These are phyloP conservation scores for Oryza meyeriana DNA, from an alignment of 176 grass and related monocot species.

Conservation along the genomic window DNA sequence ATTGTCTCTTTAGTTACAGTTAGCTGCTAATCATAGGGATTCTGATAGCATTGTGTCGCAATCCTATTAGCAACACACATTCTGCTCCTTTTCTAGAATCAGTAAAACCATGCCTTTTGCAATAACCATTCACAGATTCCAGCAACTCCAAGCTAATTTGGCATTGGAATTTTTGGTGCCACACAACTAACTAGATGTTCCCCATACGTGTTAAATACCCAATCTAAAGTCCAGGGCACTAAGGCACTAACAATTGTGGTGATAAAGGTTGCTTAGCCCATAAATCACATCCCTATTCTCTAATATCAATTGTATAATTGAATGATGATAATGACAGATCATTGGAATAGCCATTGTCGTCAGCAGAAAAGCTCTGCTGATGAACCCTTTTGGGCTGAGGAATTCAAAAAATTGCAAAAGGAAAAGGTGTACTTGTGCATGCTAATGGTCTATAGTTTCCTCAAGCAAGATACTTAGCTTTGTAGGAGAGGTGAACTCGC, in stretches of 20 bases:
- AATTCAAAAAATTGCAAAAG: slow-evolving; percentile 24
- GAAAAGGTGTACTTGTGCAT: not conserved
- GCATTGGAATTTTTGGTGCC: slow-evolving; percentile 15
- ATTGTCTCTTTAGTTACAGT: slow-evolving; percentile 7
- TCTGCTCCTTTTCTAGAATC: slow-evolving; percentile 7
- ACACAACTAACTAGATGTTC: not conserved
- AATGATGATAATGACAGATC: slow-evolving; percentile 31
- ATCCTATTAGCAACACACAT: not conserved
- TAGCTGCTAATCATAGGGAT: slow-evolving; percentile 9
- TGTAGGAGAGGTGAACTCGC: slow-evolving; percentile 38
- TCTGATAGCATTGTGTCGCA: not conserved
- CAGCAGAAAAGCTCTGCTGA: slow-evolving; percentile 35
- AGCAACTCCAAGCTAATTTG: not conserved
- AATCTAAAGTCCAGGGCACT: slow-evolving; percentile 41
- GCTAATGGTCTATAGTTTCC: slow-evolving; percentile 44
- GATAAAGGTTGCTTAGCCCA: slow-evolving; percentile 38
- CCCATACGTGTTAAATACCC: slow-evolving; percentile 34
- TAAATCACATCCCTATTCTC: slow-evolving; percentile 43
- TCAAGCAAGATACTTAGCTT: slow-evolving; percentile 42
- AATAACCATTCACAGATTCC: not conserved
- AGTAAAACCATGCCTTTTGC: not conserved
- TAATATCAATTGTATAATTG: slow-evolving; percentile 49
- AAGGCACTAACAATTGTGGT: slow-evolving; percentile 25
- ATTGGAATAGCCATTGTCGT: slow-evolving; percentile 28
- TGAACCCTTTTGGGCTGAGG: not conserved